Evolutionary conservation across 2,329 filamentous ascomycete genomes (phyloP).

Genomic region (Penicillium sp.): DNA sequence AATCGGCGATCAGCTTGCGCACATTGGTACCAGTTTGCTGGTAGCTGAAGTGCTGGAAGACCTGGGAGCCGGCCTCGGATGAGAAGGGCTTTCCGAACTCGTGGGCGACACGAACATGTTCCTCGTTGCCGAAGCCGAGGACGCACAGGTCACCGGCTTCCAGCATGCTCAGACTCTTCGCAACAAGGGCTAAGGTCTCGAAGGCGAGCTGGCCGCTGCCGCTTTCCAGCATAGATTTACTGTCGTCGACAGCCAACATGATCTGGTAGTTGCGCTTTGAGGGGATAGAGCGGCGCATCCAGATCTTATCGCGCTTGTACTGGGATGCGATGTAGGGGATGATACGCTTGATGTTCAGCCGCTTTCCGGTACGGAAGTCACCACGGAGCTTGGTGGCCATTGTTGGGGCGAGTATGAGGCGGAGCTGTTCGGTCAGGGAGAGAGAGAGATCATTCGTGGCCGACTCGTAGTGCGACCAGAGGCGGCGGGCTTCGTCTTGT

Average conservation of each 20-base stretch:
- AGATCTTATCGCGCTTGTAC: constrained; percentile 99
- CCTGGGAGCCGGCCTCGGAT: constrained; percentile 74
- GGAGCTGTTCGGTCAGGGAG: constrained; percentile 87
- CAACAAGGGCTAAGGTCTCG: constrained; percentile 89
- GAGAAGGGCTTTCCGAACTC: constrained; percentile 80
- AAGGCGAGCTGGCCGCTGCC: constrained; percentile 77
- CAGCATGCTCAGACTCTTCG: constrained; percentile 82
- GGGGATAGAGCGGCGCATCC: constrained; percentile 91
- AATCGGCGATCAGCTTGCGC: constrained; percentile 69
- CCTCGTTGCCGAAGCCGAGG: constrained; percentile 75
- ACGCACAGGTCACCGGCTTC: constrained; percentile 93
- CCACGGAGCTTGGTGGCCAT: constrained; percentile 94
- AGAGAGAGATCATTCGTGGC: constrained; percentile 83
- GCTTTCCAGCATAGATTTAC: constrained; percentile 85
- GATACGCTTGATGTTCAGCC: constrained; percentile 98
- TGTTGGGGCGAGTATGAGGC: constrained; percentile 90
- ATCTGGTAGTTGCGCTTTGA: constrained; percentile 96
- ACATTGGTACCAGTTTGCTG: constrained; percentile 84
- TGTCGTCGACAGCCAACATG: constrained; percentile 94
- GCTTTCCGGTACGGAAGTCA: constrained; percentile 94
- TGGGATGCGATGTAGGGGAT: constrained; percentile 98
- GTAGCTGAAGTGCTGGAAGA: constrained; percentile 83
- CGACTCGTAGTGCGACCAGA: constrained; percentile 83
- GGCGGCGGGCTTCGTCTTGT: constrained; percentile 61
- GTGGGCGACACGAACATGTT: constrained; percentile 76